Evolutionary conservation across 441 rosid genomes (phyloP), one percentile per base, ranked within the genome.

Genomic region (Mallotus japonicus): DNA sequence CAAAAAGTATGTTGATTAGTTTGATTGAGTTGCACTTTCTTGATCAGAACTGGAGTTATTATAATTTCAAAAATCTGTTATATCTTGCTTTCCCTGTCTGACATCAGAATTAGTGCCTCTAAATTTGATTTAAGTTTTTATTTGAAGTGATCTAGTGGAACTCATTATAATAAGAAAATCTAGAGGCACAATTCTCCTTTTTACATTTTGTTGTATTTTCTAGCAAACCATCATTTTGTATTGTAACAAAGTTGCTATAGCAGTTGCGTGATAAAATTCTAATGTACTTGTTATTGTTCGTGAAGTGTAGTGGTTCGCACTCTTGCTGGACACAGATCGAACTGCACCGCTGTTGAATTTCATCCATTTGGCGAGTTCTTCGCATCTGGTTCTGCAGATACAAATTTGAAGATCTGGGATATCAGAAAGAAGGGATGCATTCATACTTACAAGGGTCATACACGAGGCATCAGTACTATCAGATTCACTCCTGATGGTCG

Each of bases 241-340:
- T 16, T 50, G 0, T 11, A 24, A 34, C 42, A 53, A 53, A 32
- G 37, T 58, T 13, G 8, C 54, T 40, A 5, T 2, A 62, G 44
- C 50, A 12, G 19, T 70, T 17, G 55, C 42, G n/a, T 74, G 37
- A 67, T 72, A 63, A 62, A 72, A 55, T 74, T 78, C 84, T 90
- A 73, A 85, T 85, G 62, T 79, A 51, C 76, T 57, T 69, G 69
- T 79, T 79, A 71, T 83, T 90, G 76, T 83, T 83, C 87, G 81
- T 91, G 94, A 93, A 95, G 96, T 85, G 93, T 88, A 96, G 99
- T 92, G 87, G 96, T 96, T 83, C 92, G 97, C 70, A 85, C 91
- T 83, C 92, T 96, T 82, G 84, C 89, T 79, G 99, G 98, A 73
- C 98, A 93, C 76, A 88, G 90, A 87, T 86, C 98, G 74, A 83